Conservation (phyloP, 768 basidiomycete species). For the Serendipita indica region DNA sequence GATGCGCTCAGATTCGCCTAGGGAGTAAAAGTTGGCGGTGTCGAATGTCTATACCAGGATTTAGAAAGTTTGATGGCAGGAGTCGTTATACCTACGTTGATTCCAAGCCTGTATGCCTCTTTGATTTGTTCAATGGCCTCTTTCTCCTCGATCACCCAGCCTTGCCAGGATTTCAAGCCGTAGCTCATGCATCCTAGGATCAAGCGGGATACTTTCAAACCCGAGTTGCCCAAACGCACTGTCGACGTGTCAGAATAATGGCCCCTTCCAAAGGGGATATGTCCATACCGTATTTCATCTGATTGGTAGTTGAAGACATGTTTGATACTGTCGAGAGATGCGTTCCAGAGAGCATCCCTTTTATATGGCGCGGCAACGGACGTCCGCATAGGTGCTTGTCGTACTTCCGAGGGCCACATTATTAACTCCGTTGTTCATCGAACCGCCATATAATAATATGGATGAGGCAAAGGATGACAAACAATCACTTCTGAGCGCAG, state of each 20-base stretch:
- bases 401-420: too few species aligned
- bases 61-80: not conserved
- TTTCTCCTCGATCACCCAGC: conserved; percentile 38
- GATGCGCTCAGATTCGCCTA: conserved; percentile 49
- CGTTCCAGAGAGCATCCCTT: too few species aligned
- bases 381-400: too few species aligned
- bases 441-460: too few species aligned
- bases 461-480: too few species aligned
- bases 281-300: too few species aligned
- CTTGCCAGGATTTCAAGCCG: conserved; percentile 37
- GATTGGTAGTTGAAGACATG: too few species aligned
- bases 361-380: too few species aligned
- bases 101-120: conserved; percentile 28
- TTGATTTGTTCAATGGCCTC: conserved; percentile 33
- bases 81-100: conserved; percentile 12
- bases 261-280: too few species aligned
- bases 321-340: too few species aligned
- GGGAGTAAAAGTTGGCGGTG: conserved; percentile 36
- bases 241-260: not conserved
- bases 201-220: conserved; percentile 47
- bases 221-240: conserved; percentile 40
- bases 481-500: conserved; percentile 10
- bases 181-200: conserved; percentile 55
- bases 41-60: conserved; percentile 19
- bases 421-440: too few species aligned